A percentile compares a stretch with the other conserved stretches of the same genome.
These are phyloP conservation scores for Fusarium sp. DNA, from an alignment of 2,329 filamentous ascomycete species.

Conservation along the genomic window DNA sequence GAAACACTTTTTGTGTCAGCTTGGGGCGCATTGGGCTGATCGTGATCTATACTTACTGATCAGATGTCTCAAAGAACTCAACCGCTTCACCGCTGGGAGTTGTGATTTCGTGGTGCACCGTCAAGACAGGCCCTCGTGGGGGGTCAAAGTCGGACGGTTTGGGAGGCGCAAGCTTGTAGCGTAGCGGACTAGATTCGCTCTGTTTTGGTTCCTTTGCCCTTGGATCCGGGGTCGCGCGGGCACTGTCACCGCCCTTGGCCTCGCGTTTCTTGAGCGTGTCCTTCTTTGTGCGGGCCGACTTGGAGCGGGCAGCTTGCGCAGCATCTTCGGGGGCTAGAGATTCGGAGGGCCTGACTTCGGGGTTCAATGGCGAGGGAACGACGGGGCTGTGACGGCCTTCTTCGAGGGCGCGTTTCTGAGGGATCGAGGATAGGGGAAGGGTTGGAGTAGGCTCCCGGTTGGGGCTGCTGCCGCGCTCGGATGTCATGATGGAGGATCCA, in stretches of 20 bases:
- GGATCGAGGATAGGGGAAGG: constrained; percentile 60
- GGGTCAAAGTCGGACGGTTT: constrained; percentile 72
- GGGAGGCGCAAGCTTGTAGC: constrained; percentile 74
- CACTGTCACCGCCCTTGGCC: constrained; percentile 67
- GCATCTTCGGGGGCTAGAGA: constrained; percentile 60
- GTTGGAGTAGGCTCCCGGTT: constrained; percentile 57
- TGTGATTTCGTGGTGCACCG: constrained; percentile 65
- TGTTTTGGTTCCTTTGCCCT: constrained; percentile 56
- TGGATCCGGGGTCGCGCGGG: constrained; percentile 68
- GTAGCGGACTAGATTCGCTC: constrained; percentile 63
- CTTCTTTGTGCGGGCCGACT: constrained; percentile 68
- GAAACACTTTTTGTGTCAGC: constrained; percentile 58
- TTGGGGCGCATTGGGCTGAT: neutral
- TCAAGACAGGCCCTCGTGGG: constrained; percentile 68
- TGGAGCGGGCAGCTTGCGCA: constrained; percentile 47
- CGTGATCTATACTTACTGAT: constrained; percentile 64
- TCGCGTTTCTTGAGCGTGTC: constrained; percentile 77
- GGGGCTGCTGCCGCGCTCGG: constrained; percentile 52
- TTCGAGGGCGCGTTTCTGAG: constrained; percentile 75
- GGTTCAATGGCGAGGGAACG: constrained; percentile 80
- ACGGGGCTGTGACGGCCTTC: constrained; percentile 75
- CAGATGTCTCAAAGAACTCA: constrained; percentile 72
- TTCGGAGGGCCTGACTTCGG: constrained; percentile 63
- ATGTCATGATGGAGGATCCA: constrained; percentile 46
- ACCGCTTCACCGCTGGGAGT: constrained; percentile 62